These are phyloP conservation scores for Ustilaginoidea virens DNA, from an alignment of 2,329 filamentous ascomycete genomes.

Conservation along the genomic window DNA sequence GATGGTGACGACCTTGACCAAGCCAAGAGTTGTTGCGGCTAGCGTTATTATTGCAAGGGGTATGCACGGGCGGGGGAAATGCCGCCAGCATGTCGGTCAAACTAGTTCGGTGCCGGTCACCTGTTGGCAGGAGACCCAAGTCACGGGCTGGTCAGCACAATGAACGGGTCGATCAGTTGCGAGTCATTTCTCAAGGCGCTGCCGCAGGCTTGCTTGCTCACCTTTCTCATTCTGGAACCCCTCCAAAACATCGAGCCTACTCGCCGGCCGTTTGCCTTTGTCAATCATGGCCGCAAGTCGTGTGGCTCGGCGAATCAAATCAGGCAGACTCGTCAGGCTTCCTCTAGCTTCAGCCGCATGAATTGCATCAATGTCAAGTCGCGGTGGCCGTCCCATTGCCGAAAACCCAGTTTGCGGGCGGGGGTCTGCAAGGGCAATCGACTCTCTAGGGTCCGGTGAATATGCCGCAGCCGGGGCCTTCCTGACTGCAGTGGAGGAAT, in stretches of 20 bases:
- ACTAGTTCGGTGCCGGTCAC: slow-evolving; percentile 33
- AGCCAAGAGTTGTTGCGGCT: slow-evolving; percentile 33
- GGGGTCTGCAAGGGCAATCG: slow-evolving; percentile 13
- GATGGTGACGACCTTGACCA: slow-evolving; percentile 7
- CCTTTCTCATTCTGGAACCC: slow-evolving; percentile 32
- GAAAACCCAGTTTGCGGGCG: slow-evolving; percentile 29
- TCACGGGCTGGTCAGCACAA: no score
- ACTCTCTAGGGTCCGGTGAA: slow-evolving; percentile 23
- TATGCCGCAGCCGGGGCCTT: slow-evolving; percentile 34
- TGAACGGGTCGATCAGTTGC: no score
- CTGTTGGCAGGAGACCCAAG: no score
- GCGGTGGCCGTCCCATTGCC: slow-evolving; percentile 49
- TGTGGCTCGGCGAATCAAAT: slow-evolving; percentile 80
- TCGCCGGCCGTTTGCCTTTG: slow-evolving; percentile 52
- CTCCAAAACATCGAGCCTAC: slow-evolving; percentile 37
- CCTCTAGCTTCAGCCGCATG: slow-evolving; percentile 69
- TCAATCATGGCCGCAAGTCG: slow-evolving; percentile 78
- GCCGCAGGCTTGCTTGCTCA: no score
- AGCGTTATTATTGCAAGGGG: slow-evolving; percentile 22
- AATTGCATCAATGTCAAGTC: slow-evolving; percentile 69
- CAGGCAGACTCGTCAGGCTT: slow-evolving; percentile 81
- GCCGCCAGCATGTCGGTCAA: slow-evolving; percentile 51
- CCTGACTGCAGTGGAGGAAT: slow-evolving; percentile 31
- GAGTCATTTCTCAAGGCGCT: no score
- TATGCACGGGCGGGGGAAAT: slow-evolving; percentile 45